Base-by-base conservation (phyloP, 2,329 filamentous ascomycete genomes). In the Botrytis paeoniae region DNA sequence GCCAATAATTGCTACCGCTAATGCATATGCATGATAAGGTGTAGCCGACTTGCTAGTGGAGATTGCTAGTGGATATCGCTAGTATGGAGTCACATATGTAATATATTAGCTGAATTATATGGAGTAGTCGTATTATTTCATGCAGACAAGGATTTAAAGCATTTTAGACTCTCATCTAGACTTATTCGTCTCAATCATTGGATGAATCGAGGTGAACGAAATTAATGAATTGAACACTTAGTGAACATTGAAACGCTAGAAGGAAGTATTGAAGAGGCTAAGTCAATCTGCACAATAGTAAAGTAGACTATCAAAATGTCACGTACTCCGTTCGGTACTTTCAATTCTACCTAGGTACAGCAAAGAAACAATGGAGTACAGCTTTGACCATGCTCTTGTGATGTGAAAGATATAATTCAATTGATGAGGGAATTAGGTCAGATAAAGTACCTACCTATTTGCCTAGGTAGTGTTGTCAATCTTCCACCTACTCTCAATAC, bases 131-230 rank as follows among this genome's bases (percentile, higher is more conserved):
- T 29, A 16, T 37, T 48, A 51, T 6, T 37, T 51, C 45, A 66
- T 66, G 64, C 64, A 54, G 64, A 37, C 45, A 54, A 54, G 64
- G 64, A 66, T 66, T 66, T 16, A 14, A 18, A 32, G 45, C 12
- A 54, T 20, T n/a, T 51, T 51, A 29, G 64, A 54, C 45, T 66
- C 25, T 51, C 64, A 54, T 66, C 64, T 66, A 51, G 64, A 54
- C 35, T 54, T 25, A 39, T 66, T 39, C 64, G 32, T 66, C 45
- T 66, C 45, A 66, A 20, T 66, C n/a, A 66, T 66, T 54, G 64
- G 64, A 54, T 66, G 32, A 39, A 51, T 66, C 64, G 45, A 66
- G 64, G 45, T 66, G 64, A 51, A 66, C 22, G 32, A 37, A 22
- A n/a, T n/a, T 37, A 18, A 39, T n/a, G 51, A 41, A 62, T 39